Evolutionary conservation across 1,284 basidiomycete species (phyloP).

Genomic region (Sporisorium reilianum): DNA sequence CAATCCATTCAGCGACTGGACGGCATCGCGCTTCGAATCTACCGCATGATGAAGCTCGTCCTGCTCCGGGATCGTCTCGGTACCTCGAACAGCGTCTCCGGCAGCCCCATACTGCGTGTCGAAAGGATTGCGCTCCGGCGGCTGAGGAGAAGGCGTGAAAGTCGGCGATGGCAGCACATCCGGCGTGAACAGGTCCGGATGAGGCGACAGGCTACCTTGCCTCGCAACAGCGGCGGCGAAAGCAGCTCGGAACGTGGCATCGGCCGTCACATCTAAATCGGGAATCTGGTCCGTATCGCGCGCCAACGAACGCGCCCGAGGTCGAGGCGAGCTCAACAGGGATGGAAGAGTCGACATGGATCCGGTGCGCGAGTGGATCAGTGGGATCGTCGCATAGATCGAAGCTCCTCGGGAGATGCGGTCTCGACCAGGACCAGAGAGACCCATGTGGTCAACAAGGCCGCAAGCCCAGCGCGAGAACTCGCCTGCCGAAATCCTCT

Average conservation of each 20-base stretch:
- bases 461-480: slow-evolving; percentile 88
- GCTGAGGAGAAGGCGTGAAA: slow-evolving; percentile 47
- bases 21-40: background rate
- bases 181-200: slow-evolving; percentile 41
- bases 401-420: slow-evolving; percentile 50
- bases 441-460: slow-evolving; percentile 75
- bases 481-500: slow-evolving; percentile 81
- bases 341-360: slow-evolving; percentile 49
- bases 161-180: slow-evolving; percentile 51
- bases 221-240: slow-evolving; percentile 18
- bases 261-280: slow-evolving; percentile 29
- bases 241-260: slow-evolving; percentile 26
- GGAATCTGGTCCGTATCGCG: slow-evolving; percentile 32
- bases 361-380: slow-evolving; percentile 51
- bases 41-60: slow-evolving; percentile 12
- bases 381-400: slow-evolving; percentile 45
- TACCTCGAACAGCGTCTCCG: background rate
- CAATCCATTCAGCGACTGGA: background rate
- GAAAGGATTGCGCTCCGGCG: slow-evolving; percentile 35
- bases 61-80: slow-evolving; percentile 16
- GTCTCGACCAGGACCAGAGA: slow-evolving; percentile 24
- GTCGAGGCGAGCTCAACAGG: slow-evolving; percentile 45
- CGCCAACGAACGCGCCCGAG: slow-evolving; percentile 28
- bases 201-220: slow-evolving; percentile 41
- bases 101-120: slow-evolving; percentile 29